A percentile compares a stretch with the other conserved stretches of the same genome.
These are phyloP conservation scores for Oryza coarctata DNA, from an alignment of 176 grass and related monocot genomes.

Conservation along the genomic window DNA sequence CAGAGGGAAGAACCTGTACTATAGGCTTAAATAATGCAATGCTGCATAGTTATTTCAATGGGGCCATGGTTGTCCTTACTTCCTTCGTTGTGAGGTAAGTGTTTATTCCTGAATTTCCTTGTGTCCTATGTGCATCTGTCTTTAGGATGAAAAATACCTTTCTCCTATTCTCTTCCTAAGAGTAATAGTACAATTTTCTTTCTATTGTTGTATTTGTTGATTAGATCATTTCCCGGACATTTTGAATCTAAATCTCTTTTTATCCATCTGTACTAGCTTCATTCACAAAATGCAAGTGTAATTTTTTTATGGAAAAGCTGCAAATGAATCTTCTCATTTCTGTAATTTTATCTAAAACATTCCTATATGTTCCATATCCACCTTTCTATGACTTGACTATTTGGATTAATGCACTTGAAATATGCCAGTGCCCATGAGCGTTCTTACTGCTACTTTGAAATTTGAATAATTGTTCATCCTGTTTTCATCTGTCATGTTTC, in stretches of 20 bases:
- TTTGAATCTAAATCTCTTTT: not conserved
- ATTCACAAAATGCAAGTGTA: not conserved
- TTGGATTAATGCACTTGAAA: not conserved
- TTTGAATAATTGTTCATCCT: not conserved
- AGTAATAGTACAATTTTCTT: not conserved
- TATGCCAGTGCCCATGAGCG: not conserved
- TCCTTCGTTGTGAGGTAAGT: constrained; percentile 38
- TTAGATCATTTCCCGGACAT: not conserved
- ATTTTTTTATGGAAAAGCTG: not conserved
- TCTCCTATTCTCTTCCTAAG: not conserved
- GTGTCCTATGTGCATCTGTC: constrained; percentile 4
- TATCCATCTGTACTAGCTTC: not conserved
- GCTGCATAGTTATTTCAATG: constrained; percentile 42
- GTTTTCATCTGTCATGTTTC: not conserved
- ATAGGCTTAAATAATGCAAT: constrained; percentile 42
- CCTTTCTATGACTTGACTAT: not conserved
- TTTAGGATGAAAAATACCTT: constrained; percentile 25
- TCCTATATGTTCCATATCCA: not conserved
- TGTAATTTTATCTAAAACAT: constrained; percentile 8
- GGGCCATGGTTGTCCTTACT: constrained; percentile 46
- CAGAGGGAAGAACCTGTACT: constrained; percentile 44
- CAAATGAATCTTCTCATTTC: not conserved
- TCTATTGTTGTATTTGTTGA: constrained; percentile 13
- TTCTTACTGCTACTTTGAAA: not conserved
- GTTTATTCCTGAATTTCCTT: constrained; percentile 29